phyloP scores from a whole-genome alignment of 768 basidiomycete species.

The Mycena vitilis region DNA sequence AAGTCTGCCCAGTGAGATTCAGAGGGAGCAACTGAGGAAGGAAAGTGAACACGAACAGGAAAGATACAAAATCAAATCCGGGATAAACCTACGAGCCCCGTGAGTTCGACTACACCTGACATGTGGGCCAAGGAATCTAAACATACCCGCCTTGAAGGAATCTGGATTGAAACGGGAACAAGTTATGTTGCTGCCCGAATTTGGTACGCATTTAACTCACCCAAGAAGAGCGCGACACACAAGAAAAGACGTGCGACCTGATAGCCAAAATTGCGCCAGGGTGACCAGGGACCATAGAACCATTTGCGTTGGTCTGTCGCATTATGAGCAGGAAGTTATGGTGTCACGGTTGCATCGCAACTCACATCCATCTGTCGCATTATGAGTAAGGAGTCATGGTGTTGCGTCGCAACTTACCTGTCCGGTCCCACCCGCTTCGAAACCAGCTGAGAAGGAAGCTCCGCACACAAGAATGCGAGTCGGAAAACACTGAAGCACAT shows the following conservation, averaged over 20 bases:
- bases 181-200: background rate
- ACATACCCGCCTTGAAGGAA: conserved; percentile 61
- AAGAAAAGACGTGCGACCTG: conserved; percentile 63
- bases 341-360: no score
- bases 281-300: conserved; percentile 66
- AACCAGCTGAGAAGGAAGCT: conserved; percentile 71
- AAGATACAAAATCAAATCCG: conserved; percentile 70
- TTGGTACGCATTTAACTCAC: conserved; percentile 35
- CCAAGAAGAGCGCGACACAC: conserved; percentile 61
- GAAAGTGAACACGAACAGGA: conserved; percentile 54
- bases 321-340: no score
- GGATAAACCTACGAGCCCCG: conserved; percentile 57
- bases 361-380: no score
- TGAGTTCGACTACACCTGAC: background rate
- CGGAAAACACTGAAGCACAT: conserved; percentile 50
- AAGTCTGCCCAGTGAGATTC: conserved; percentile 54
- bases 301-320: conserved; percentile 50
- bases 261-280: conserved; percentile 65
- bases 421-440: conserved; percentile 61
- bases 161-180: conserved; percentile 36
- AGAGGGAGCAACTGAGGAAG: background rate
- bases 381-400: no score
- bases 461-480: conserved; percentile 63
- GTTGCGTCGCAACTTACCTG: conserved; percentile 49
- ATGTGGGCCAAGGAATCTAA: background rate